Evolutionary conservation across 768 basidiomycete species (phyloP).

Genomic region (Mycena haematopus): DNA sequence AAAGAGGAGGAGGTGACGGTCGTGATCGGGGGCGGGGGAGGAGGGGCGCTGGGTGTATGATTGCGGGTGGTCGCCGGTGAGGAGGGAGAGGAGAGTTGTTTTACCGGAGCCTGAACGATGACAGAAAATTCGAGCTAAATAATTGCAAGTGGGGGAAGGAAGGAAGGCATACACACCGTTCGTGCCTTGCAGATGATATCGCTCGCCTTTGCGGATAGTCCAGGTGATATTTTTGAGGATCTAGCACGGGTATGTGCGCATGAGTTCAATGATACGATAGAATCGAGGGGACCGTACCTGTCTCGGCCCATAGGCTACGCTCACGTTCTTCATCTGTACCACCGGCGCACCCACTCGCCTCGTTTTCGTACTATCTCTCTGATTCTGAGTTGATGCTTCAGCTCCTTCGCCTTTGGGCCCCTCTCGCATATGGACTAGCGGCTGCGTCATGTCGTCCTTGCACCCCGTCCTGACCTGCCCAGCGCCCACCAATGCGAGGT

Average conservation of each 20-base stretch:
- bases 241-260: constrained; percentile 47
- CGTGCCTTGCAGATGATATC: constrained; percentile 89
- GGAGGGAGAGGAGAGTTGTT: constrained; percentile 87
- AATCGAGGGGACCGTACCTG: constrained; percentile 44
- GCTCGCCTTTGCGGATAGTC: constrained; percentile 81
- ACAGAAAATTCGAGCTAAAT: too few relatives aligned
- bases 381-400: background rate
- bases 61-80: constrained; percentile 95
- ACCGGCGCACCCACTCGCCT: constrained; percentile 45
- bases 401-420: background rate
- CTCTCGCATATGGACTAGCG: constrained; percentile 2
- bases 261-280: background rate
- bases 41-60: constrained; percentile 80
- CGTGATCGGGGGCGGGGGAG: constrained; percentile 53
- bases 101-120: constrained; percentile 83
- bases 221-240: constrained; percentile 81
- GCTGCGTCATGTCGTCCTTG: constrained; percentile 50
- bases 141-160: background rate
- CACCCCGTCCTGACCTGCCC: constrained; percentile 58
- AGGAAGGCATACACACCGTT: constrained; percentile 62
- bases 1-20: constrained; percentile 62
- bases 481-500: constrained; percentile 62
- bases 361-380: too few relatives aligned
- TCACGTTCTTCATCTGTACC: constrained; percentile 69
- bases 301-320: constrained; percentile 72